Base-by-base conservation (phyloP, 257 asterid species). In the Perilla frutescens region DNA sequence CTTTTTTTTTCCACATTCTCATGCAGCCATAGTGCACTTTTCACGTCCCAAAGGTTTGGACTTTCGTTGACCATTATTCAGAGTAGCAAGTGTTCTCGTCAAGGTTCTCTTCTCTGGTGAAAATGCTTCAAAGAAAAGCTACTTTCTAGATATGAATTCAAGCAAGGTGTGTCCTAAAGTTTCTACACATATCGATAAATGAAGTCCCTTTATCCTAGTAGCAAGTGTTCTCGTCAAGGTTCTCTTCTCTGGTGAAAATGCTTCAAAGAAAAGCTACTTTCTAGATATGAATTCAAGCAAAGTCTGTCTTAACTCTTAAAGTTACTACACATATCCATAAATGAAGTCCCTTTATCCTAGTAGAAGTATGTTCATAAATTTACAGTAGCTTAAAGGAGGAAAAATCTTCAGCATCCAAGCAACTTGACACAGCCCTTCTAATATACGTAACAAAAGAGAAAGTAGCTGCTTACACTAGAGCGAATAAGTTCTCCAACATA, bases 401-500 rank as follows among this genome's bases (percentile, higher is more conserved):
- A 70, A 66, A 62, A 10, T 29, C 3, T 7, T 26, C 3, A 39
- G 57, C 61, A 13, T 37, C 68, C 59, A 62, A 73, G 31, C 37
- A 47, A 40, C 57, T 45, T 7, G 10, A 8, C 20, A 58, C 54
- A 65, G 34, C 56, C 53, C 57, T 61, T 3, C 26, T 56, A 9
- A 14, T 60, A 67, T 34, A 37, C 2, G 9, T 51, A 59, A 75
- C 37, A 74, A 13, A 43, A 59, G 55, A 67, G 63, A 59, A 71
- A 34, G 53, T 5, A 68, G 70, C 49, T 58, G 50, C 98, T 86
- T 83, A 95, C 99, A 78, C 94, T 83, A 51, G 94, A 86, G 57
- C 99, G 99, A 76, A 95, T 92, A 57, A 95, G 96, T 80, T 95
- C 96, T 82, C 99, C 99, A 78, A 95, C 99, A 83, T 95, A 95